phyloP scores from a whole-genome alignment of 2,329 filamentous ascomycete genomes.

The Talaromyces sp. region DNA sequence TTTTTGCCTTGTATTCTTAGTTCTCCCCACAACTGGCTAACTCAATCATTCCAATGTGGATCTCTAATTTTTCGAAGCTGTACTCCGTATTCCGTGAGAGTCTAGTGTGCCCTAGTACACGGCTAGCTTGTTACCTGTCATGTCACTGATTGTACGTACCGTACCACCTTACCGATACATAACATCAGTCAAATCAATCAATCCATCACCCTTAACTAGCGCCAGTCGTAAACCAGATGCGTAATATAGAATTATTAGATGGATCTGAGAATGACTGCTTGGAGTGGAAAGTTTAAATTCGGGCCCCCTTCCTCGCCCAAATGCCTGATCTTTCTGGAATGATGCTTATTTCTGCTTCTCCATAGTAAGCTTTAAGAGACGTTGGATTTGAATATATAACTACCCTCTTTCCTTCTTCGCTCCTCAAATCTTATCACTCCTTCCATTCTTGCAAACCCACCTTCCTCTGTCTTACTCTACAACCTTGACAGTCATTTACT shows the following conservation, averaged over 20 bases:
- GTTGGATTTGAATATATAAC: neutral
- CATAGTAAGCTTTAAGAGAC: neutral
- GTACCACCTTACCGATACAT: conserved; percentile 6
- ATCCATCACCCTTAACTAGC: neutral
- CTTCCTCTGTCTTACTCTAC: neutral
- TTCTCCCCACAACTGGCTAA: conserved; percentile 15
- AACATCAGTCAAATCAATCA: neutral
- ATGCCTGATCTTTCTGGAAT: conserved; percentile 5
- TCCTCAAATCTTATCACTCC: neutral
- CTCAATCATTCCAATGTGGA: conserved; percentile 7
- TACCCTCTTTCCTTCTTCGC: neutral
- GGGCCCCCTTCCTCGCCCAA: conserved; percentile 2
- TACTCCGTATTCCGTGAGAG: neutral
- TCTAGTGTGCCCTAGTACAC: neutral
- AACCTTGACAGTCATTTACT: neutral
- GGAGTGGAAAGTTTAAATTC: conserved; percentile 5
- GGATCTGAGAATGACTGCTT: conserved; percentile 13
- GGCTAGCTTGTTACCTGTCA: conserved; percentile 18
- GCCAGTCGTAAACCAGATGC: neutral
- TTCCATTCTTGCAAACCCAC: neutral
- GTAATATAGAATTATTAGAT: conserved; percentile 6
- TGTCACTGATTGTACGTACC: conserved; percentile 11
- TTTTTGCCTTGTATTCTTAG: conserved; percentile 12
- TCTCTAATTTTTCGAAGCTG: neutral
- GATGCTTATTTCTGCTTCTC: conserved; percentile 4